Base-by-base conservation (phyloP, 164 flowering plant species). In the Aristolochia contorta region DNA sequence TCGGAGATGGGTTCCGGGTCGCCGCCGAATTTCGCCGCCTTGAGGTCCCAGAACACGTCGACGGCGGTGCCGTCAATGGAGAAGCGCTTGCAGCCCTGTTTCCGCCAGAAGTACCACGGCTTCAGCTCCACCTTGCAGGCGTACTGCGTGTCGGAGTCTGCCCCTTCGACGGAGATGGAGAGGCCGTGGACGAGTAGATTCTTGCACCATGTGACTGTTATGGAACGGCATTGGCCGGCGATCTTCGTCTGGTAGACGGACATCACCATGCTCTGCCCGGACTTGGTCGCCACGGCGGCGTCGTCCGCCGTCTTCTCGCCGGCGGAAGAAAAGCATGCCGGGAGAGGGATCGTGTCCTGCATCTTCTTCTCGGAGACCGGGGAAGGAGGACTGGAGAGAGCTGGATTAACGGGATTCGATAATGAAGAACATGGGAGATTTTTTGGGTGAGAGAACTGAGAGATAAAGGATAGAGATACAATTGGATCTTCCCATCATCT, bases 181-280 rank as follows among this genome's bases (percentile, higher is more conserved):
- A 89, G 76, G 56, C 91, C 87, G 62, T 78, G 91, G 48, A 82
- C 82, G 22, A 86, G 48, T 53, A 83, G 58, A 57, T 80, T 84
- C 75, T 80, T 83, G 79, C 84, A 82, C 96, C 96, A 89, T 45
- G 93, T 79, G 18, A 86, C 66, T 3, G 87, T 84, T 56, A 89
- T 79, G 46, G 73, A 56, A 18, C 87, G 79, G 69, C 86, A 77
- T 24, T 77, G 78, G 63, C 79, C 69, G 16, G 74, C 75, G 25
- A 75, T 66, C 62, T 75, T 72, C 52, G 79, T 75, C 56, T 49
- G 65, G 61, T 75, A 75, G 6, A 65, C 54, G 1, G 71, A 67
- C 65, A 62, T 58, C 64, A 64, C 66, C 6, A 75, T 54, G 33
- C 69, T 69, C 57, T 72, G 79, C 41, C 92, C 90, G n/a, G 88